Evolutionary conservation across 2,329 filamentous ascomycete genomes (phyloP), one percentile per base, ranked within the genome.

Genomic region (Xylaria sp.): DNA sequence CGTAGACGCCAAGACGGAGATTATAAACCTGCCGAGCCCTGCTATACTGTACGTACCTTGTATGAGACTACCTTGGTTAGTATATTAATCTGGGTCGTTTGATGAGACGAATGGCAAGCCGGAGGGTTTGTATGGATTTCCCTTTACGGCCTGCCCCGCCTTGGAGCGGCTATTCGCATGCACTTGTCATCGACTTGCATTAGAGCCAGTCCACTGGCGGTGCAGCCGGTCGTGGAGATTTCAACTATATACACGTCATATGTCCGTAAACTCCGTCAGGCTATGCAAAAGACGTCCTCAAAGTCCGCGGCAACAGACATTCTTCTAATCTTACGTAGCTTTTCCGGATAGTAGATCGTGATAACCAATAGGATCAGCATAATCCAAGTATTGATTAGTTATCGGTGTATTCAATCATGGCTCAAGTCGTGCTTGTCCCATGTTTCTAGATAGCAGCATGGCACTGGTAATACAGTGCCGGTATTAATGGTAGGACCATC

Each of bases 151-250:
- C 21, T 8, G 29, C 25, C 3, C 51, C 51, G 29, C 51, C 29
- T 32, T 29, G 32, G 23, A 16, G 18, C 32, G 13, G 21, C 32
- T 53, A n/a, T 44, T 50, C 50, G 29, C 35, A 60, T 67, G 68
- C 68, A 64, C 9, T 37, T 64, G 68, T 69, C 64, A 69, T 64
- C 64, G 51, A 42, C 55, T 47, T 65, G 68, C 68, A 69, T 69
- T 59, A 57, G 40, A 18, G 55, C 63, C 23, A 47, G 55, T 44
- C 37, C 25, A 29, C 25, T 32, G 32, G 32, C 42, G 27, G n/a
- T 9, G 35, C n/a, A 8, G 53, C 32, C n/a, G 9, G 21, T n/a
- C 29, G 13, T 55, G 37, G 23, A 58, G 16, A n/a, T 21, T 58
- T 27, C 37, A 16, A 27, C 35, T 27, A 27, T 29, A 44, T 16